A percentile compares a stretch with the other conserved stretches of the same genome.
Conservation (phyloP, 208 protist species). For the Leishmania aethiopica region DNA sequence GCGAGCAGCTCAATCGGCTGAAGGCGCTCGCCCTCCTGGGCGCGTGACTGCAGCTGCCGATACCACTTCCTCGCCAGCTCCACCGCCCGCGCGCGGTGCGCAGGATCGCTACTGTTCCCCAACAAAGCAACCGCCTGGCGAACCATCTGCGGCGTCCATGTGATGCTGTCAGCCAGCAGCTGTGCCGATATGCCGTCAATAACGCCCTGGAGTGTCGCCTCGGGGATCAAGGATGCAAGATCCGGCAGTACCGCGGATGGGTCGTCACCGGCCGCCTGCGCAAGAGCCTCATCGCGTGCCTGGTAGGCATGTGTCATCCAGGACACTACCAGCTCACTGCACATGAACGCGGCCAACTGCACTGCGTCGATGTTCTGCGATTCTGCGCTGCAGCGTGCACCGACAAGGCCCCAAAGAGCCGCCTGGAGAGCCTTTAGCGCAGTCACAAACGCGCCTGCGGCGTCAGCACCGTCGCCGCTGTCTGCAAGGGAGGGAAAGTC, state of each 20-base stretch:
- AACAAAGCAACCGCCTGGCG: slow-evolving; percentile 5
- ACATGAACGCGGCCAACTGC: background rate
- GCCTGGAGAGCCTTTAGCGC: background rate
- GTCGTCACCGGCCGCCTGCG: background rate
- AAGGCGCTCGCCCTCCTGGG: slow-evolving; percentile 12
- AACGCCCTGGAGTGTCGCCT: slow-evolving; percentile 1
- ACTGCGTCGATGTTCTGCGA: background rate
- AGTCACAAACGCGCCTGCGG: background rate
- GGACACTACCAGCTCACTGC: slow-evolving; percentile 8
- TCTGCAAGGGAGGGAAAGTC: background rate
- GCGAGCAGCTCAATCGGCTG: slow-evolving; percentile 24
- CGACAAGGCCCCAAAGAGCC: slow-evolving; percentile 24
- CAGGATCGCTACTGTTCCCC: slow-evolving; percentile 16
- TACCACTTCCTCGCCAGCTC: slow-evolving; percentile 29
- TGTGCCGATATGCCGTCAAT: background rate
- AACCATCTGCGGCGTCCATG: slow-evolving; percentile 25
- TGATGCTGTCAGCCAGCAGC: slow-evolving; percentile 2
- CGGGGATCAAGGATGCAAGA: slow-evolving; percentile 1
- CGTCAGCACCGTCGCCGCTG: background rate
- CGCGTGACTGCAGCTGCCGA: slow-evolving; percentile 19
- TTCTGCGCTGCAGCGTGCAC: background rate
- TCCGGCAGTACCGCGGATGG: background rate
- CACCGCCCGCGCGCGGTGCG: slow-evolving; percentile 9
- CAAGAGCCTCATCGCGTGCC: background rate
- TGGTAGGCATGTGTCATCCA: background rate